Conservation (phyloP, 495 filamentous ascomycete genomes). For the Saxophila tyrrhenica region DNA sequence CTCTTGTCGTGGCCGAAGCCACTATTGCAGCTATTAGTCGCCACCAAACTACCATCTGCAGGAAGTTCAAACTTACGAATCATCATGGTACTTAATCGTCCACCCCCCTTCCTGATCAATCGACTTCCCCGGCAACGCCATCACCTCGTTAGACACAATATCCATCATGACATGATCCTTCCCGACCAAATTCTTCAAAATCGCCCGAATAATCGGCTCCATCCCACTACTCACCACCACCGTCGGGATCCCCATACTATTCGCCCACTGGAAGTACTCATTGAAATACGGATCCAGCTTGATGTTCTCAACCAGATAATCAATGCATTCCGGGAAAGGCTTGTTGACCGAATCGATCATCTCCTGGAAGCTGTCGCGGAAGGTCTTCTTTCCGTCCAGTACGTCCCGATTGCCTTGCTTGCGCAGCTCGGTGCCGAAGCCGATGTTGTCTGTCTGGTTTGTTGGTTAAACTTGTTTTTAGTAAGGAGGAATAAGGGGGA, state of each 20-base stretch:
- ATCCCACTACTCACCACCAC: conserved; percentile 86
- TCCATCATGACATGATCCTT: conserved; percentile 58
- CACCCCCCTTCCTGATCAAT: conserved; percentile 72
- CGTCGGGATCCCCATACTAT: conserved; percentile 73
- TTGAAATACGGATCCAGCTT: conserved; percentile 75
- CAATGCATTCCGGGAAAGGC: conserved; percentile 70
- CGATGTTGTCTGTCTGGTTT: conserved; percentile 72
- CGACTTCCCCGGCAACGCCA: conserved; percentile 53
- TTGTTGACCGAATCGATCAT: conserved; percentile 76
- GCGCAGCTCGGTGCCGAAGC: conserved; percentile 60
- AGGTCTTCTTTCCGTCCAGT: conserved; percentile 52
- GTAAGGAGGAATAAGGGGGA: neutral
- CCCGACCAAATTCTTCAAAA: conserved; percentile 69
- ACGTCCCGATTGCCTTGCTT: conserved; percentile 57
- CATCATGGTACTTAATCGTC: conserved; percentile 79
- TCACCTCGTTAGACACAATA: conserved; percentile 76
- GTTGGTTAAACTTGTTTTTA: conserved; percentile 13
- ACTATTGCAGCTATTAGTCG: conserved; percentile 39
- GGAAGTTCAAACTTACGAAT: conserved; percentile 42
- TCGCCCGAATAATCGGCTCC: conserved; percentile 76
- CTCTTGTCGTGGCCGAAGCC: conserved; percentile 91
- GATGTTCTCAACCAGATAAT: conserved; percentile 67
- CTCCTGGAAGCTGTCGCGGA: conserved; percentile 73
- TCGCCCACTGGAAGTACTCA: conserved; percentile 72
- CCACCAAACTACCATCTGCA: neutral